Percentiles rank a stretch among this genome's conserved stretches.
phyloP scores from a whole-genome alignment of 176 grass and related monocot species.

The Phyllostachys edulis region DNA sequence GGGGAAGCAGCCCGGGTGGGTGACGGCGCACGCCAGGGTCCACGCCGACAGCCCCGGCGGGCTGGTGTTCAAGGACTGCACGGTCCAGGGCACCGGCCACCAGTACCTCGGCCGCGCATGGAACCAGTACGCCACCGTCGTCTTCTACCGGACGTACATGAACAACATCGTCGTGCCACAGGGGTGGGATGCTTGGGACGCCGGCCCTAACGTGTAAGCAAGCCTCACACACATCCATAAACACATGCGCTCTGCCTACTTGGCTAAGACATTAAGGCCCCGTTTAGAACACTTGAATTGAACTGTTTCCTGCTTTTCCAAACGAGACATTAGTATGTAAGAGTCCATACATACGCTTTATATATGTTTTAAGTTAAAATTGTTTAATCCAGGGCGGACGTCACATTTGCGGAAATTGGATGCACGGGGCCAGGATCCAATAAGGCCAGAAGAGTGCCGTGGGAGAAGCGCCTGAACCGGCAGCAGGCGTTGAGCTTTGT shows the following conservation, averaged over 20 bases:
- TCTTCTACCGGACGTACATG: conserved; percentile 58
- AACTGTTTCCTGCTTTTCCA: too few relatives aligned
- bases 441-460: neutral
- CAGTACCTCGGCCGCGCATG: conserved; percentile 65
- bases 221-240: too few relatives aligned
- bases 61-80: conserved; percentile 56
- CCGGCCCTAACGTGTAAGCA: neutral
- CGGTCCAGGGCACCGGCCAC: neutral
- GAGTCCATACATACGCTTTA: neutral
- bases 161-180: conserved; percentile 26
- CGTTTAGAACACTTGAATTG: too few relatives aligned
- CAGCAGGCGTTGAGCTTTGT: conserved; percentile 27
- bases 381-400: conserved; percentile 8
- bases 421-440: conserved; percentile 40
- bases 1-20: conserved; percentile 26
- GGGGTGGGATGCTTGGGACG: conserved; percentile 56
- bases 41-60: neutral
- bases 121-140: conserved; percentile 51
- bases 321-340: too few relatives aligned
- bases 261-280: too few relatives aligned
- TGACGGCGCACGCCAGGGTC: conserved; percentile 47
- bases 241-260: too few relatives aligned
- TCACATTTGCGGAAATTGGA: conserved; percentile 33
- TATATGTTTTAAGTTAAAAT: too few relatives aligned
- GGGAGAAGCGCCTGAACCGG: conserved; percentile 35